Conservation (phyloP, 805 yeast species). For the Diddensiella santjacobensis region DNA sequence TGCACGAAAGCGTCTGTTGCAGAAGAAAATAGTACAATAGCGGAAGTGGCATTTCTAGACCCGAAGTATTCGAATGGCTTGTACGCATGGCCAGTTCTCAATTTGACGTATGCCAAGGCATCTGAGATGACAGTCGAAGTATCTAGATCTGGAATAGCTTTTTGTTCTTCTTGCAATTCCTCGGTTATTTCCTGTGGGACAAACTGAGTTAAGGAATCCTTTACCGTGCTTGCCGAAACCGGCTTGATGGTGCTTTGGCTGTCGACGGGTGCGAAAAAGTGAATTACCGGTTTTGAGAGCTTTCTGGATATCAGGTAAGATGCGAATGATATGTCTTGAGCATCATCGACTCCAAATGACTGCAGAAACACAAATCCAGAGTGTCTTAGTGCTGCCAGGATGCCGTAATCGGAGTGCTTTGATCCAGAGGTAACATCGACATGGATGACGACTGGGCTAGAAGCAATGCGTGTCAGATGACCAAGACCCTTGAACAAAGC, state of each 20-base stretch:
- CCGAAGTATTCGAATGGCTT: slow-evolving; percentile 44
- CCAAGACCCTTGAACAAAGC: slow-evolving; percentile 61
- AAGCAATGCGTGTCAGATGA: slow-evolving; percentile 42
- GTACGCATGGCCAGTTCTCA: slow-evolving; percentile 26
- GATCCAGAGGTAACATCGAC: slow-evolving; percentile 41
- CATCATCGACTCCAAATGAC: slow-evolving; percentile 57
- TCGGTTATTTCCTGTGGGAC: slow-evolving; percentile 11
- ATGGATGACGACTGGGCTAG: slow-evolving; percentile 52
- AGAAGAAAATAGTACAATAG: slow-evolving; percentile 63
- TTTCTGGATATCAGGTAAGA: slow-evolving; percentile 55
- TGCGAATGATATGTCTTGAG: slow-evolving; percentile 50
- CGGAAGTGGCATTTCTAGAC: slow-evolving; percentile 41
- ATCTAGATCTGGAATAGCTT: slow-evolving; percentile 17
- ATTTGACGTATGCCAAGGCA: neutral
- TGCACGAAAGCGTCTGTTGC: slow-evolving; percentile 42
- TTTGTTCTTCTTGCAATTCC: slow-evolving; percentile 20
- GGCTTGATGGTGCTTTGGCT: slow-evolving; percentile 10
- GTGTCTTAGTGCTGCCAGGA: slow-evolving; percentile 70
- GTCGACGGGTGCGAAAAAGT: slow-evolving; percentile 47
- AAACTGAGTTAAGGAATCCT: slow-evolving; percentile 4
- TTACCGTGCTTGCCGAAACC: slow-evolving; percentile 11
- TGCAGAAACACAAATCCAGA: slow-evolving; percentile 59
- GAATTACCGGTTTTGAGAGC: slow-evolving; percentile 58
- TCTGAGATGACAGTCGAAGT: slow-evolving; percentile 10
- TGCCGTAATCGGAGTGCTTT: slow-evolving; percentile 55